Conservation (phyloP, 495 filamentous ascomycete genomes). For the Xylaria scruposa region DNA sequence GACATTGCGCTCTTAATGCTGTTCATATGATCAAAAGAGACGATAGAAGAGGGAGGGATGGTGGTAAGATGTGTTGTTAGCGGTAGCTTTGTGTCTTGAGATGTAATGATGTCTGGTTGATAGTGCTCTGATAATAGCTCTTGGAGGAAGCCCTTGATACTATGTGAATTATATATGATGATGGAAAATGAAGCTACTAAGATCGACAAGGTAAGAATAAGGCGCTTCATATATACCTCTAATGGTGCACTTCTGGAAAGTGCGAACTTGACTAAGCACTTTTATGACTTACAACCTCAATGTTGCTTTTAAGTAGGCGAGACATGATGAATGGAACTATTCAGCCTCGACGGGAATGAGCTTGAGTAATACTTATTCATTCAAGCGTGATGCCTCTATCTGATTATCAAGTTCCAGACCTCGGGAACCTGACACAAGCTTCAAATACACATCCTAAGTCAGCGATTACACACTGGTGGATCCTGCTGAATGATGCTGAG, state of each 20-base stretch:
- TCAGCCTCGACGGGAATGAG: not conserved
- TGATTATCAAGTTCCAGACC: conserved; percentile 5
- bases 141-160: conserved; percentile 26
- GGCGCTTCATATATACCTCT: conserved; percentile 34
- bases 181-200: conserved; percentile 29
- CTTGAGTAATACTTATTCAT: conserved; percentile 36
- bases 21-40: conserved; percentile 31
- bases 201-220: conserved; percentile 29
- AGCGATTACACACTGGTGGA: conserved; percentile 31
- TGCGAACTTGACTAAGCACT: conserved; percentile 1
- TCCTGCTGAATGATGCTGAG: conserved; percentile 34
- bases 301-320: not conserved
- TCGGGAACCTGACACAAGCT: not conserved
- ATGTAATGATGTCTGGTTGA: conserved; percentile 14
- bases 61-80: not conserved
- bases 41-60: not conserved
- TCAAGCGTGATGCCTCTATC: conserved; percentile 7
- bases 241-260: conserved; percentile 7
- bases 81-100: conserved; percentile 23
- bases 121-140: conserved; percentile 10
- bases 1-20: conserved; percentile 54
- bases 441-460: not conserved
- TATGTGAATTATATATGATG: conserved; percentile 34
- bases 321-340: not conserved
- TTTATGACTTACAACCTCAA: not conserved